These are phyloP conservation scores for Terana coerulea DNA, from an alignment of 768 basidiomycete genomes.

Conservation along the genomic window DNA sequence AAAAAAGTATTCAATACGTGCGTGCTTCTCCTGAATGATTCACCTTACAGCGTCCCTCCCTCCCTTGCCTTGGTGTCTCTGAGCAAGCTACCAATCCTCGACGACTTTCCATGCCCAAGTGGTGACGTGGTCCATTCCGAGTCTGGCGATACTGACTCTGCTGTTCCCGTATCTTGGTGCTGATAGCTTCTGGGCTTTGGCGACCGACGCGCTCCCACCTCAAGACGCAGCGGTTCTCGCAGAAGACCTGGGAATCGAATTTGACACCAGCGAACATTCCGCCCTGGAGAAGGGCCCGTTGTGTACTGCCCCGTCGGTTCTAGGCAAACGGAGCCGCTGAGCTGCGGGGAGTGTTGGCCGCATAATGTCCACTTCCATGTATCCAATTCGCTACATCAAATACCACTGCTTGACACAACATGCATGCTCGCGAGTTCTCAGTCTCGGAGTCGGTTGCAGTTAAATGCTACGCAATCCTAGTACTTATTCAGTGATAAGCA, in stretches of 20 bases:
- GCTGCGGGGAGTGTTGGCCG: too few species aligned
- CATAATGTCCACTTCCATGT: too few species aligned
- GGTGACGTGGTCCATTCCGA: not conserved
- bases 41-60: not conserved
- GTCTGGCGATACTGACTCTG: not conserved
- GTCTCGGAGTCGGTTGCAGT: too few species aligned
- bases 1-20: conserved; percentile 76
- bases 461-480: too few species aligned
- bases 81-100: not conserved
- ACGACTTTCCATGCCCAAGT: not conserved
- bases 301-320: conserved; percentile 33
- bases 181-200: conserved; percentile 69
- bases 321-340: conserved; percentile 20
- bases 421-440: too few species aligned
- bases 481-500: too few species aligned
- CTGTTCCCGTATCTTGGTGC: not conserved
- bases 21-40: conserved; percentile 28
- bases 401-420: too few species aligned
- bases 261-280: conserved; percentile 68
- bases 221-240: conserved; percentile 60
- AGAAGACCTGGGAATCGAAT: conserved; percentile 80
- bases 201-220: conserved; percentile 63
- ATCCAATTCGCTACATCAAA: too few species aligned
- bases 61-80: not conserved
- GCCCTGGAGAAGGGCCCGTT: conserved; percentile 62